Percentiles rank a stretch among this genome's conserved stretches.
Evolutionary conservation across 495 filamentous ascomycete genomes (phyloP).

Genomic region (Neurospora africana): DNA sequence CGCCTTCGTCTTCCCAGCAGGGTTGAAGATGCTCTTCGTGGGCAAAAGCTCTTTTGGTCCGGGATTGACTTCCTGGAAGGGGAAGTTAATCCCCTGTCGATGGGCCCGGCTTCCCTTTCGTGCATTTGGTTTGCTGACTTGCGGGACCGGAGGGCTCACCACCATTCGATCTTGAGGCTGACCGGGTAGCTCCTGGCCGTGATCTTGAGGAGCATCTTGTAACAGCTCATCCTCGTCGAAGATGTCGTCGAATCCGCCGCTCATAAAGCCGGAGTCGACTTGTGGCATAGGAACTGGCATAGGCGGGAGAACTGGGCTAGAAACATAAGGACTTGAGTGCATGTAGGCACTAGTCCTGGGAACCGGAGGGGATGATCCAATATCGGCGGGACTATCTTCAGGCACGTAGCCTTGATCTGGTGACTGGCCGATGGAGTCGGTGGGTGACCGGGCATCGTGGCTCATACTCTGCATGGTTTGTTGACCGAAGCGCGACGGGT

Average conservation of each 20-base stretch:
- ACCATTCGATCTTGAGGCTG: constrained; percentile 2
- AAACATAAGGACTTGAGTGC: constrained; percentile 45
- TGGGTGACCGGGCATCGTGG: constrained; percentile 32
- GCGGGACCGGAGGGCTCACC: constrained; percentile 3
- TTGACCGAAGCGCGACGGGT: constrained; percentile 8
- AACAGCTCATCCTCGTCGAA: constrained; percentile 32
- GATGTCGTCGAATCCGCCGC: constrained; percentile 53
- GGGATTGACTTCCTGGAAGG: constrained; percentile 31
- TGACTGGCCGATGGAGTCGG: constrained; percentile 40
- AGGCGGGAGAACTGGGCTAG: constrained; percentile 63
- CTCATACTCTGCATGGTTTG: constrained; percentile 12
- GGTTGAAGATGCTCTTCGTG: constrained; percentile 36
- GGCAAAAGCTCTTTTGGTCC: constrained; percentile 35
- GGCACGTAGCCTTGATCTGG: constrained; percentile 46
- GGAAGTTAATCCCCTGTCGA: constrained; percentile 18
- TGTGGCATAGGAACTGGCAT: constrained; percentile 36
- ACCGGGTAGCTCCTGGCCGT: constrained; percentile 9
- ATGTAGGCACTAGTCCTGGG: constrained; percentile 40
- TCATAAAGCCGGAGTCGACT: constrained; percentile 74
- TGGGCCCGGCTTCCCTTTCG: constrained; percentile 6
- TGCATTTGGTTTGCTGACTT: constrained; percentile 5
- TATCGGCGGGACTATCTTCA: constrained; percentile 47
- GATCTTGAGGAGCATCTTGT: constrained; percentile 11
- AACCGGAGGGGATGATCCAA: constrained; percentile 72
- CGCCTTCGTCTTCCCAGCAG: constrained; percentile 16